These are phyloP conservation scores for Leucocoprinus leucothites DNA, from an alignment of 768 basidiomycete species.

Conservation along the genomic window DNA sequence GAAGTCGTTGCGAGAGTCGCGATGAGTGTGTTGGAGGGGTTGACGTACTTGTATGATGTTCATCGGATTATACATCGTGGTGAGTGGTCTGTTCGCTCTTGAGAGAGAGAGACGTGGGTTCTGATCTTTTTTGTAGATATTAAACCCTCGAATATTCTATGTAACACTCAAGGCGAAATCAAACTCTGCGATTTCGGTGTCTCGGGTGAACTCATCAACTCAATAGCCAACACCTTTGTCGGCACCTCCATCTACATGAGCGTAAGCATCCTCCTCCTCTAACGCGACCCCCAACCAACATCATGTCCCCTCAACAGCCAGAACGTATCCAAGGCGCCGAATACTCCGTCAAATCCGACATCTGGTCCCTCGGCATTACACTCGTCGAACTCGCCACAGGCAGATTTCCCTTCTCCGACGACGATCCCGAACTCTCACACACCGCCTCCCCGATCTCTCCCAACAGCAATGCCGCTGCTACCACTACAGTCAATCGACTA, in stretches of 20 bases:
- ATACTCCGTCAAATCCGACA: slow-evolving; percentile 98
- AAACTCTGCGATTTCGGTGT: slow-evolving; percentile 99
- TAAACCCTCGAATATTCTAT: slow-evolving; percentile 97
- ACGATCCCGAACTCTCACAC: slow-evolving; percentile 18
- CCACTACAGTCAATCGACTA: neutral
- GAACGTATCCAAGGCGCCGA: slow-evolving; percentile 98
- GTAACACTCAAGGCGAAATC: slow-evolving; percentile 92
- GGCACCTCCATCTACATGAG: slow-evolving; percentile 99
- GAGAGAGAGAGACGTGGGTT: neutral
- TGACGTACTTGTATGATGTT: slow-evolving; percentile 95
- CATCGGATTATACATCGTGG: slow-evolving; percentile 98
- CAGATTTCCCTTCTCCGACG: slow-evolving; percentile 92
- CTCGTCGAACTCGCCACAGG: slow-evolving; percentile 97
- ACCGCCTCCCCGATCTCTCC: neutral
- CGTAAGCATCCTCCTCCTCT: slow-evolving; percentile 46
- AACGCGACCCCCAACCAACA: neutral
- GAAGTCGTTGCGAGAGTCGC: slow-evolving; percentile 94
- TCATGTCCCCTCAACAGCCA: slow-evolving; percentile 52
- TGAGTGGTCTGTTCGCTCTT: slow-evolving; percentile 30
- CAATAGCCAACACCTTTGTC: slow-evolving; percentile 98
- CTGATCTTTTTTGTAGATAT: slow-evolving; percentile 60
- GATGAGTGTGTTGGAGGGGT: slow-evolving; percentile 87
- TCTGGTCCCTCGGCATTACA: slow-evolving; percentile 97
- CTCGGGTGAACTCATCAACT: slow-evolving; percentile 97
- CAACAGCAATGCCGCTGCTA: neutral